Percentiles rank a stretch among this genome's conserved stretches.
Evolutionary conservation across 1,139 yeast species (phyloP).

Genomic region (Lodderomyces pseudojiufengensis): DNA sequence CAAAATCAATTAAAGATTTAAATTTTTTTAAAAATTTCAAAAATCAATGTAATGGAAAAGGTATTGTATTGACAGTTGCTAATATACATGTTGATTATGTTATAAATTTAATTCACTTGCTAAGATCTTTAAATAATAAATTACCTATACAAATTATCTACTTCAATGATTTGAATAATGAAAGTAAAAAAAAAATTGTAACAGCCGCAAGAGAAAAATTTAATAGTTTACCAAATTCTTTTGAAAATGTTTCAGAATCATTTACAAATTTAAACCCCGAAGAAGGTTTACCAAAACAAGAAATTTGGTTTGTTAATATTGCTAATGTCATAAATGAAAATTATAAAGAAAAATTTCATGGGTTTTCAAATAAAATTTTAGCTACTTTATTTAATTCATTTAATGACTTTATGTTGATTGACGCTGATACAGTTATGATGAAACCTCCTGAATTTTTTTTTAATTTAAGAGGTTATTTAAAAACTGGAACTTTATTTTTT

Average conservation of each 20-base stretch:
- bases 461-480: slow-evolving; percentile 22
- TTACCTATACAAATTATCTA: slow-evolving; percentile 56
- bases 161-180: slow-evolving; percentile 27
- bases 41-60: slow-evolving; percentile 39
- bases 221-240: slow-evolving; percentile 25
- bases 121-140: slow-evolving; percentile 44
- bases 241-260: slow-evolving; percentile 20
- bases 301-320: slow-evolving; percentile 35
- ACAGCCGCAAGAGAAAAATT: slow-evolving; percentile 29
- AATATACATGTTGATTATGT: slow-evolving; percentile 44
- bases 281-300: slow-evolving; percentile 31
- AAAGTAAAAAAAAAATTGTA: slow-evolving; percentile 21
- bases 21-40: slow-evolving; percentile 37
- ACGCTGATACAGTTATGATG: slow-evolving; percentile 33
- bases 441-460: slow-evolving; percentile 30
- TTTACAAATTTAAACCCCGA: slow-evolving; percentile 21
- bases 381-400: slow-evolving; percentile 35
- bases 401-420: slow-evolving; percentile 30
- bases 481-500: slow-evolving; percentile 31
- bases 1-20: slow-evolving; percentile 4
- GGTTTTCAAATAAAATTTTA: slow-evolving; percentile 28
- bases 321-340: slow-evolving; percentile 23
- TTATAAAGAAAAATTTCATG: slow-evolving; percentile 23
- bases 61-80: slow-evolving; percentile 49
- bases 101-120: slow-evolving; percentile 38